phyloP scores from a whole-genome alignment of 257 asterid genomes.

The Thymus quinquecostatus region DNA sequence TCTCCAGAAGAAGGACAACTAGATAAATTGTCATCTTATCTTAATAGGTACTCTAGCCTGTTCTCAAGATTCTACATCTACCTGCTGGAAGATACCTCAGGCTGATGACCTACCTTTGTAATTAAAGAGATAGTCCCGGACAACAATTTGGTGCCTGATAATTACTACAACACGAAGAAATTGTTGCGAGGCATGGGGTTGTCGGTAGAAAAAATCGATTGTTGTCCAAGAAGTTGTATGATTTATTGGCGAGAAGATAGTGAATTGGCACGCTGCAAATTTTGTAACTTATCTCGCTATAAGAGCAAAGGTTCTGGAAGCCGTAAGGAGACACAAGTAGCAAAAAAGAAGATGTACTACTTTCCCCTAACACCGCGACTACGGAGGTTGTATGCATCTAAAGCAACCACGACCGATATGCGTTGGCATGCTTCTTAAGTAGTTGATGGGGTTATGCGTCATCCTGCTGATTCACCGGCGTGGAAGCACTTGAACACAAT shows the following conservation, averaged over 20 bases:
- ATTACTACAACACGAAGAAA: no score
- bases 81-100: no score
- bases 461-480: neutral
- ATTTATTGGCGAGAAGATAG: neutral
- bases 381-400: neutral
- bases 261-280: neutral
- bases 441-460: neutral
- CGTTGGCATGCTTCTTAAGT: neutral
- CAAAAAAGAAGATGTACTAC: neutral
- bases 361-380: neutral
- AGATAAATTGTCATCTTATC: no score
- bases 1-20: no score
- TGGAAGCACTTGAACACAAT: neutral
- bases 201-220: no score
- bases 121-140: no score
- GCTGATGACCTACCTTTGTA: no score
- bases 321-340: neutral
- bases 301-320: neutral
- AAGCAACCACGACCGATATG: neutral
- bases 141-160: no score
- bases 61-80: no score
- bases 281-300: neutral
- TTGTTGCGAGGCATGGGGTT: no score
- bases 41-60: no score
- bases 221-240: no score